Percentiles rank a stretch among this genome's conserved stretches.
Conservation (phyloP, 352 stramenopile species). For the Pythium monospermum region DNA sequence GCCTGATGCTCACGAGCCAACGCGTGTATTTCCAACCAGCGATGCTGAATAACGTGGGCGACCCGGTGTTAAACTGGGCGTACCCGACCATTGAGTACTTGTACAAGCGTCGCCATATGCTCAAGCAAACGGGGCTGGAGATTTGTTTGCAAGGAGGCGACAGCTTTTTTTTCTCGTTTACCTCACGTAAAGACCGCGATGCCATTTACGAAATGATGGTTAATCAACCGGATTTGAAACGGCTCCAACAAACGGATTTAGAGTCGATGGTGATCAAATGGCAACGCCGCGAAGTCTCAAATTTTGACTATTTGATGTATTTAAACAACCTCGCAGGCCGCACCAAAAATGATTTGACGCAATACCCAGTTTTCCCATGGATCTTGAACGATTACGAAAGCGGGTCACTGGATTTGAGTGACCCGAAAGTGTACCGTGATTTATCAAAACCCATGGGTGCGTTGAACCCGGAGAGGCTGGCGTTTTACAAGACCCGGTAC, state of each 20-base stretch:
- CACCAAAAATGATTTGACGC: conserved; percentile 83
- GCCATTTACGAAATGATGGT: conserved; percentile 66
- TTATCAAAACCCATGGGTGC: conserved; percentile 92
- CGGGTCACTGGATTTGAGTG: conserved; percentile 65
- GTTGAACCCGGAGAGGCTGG: conserved; percentile 82
- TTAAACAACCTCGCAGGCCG: conserved; percentile 82
- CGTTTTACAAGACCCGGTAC: conserved; percentile 86
- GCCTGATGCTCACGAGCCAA: conserved; percentile 71
- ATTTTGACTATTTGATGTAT: conserved; percentile 90
- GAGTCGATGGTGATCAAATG: conserved; percentile 62
- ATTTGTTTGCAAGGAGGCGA: conserved; percentile 68
- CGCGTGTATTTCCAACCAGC: conserved; percentile 91
- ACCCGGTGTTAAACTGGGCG: conserved; percentile 81
- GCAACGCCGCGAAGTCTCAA: conserved; percentile 84
- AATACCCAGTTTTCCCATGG: conserved; percentile 97
- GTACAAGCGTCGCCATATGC: conserved; percentile 86
- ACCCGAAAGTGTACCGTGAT: conserved; percentile 85
- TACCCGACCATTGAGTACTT: conserved; percentile 70
- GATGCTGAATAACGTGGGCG: conserved; percentile 88
- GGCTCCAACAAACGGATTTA: conserved; percentile 41
- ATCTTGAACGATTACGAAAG: conserved; percentile 89
- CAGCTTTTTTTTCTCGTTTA: conserved; percentile 84
- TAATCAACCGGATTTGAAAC: conserved; percentile 43
- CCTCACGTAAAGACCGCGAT: conserved; percentile 55
- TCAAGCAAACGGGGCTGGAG: conserved; percentile 86